Evolutionary conservation across 2,329 filamentous ascomycete genomes (phyloP), one percentile per base, ranked within the genome.

Genomic region (Ophiostoma angusticollis): DNA sequence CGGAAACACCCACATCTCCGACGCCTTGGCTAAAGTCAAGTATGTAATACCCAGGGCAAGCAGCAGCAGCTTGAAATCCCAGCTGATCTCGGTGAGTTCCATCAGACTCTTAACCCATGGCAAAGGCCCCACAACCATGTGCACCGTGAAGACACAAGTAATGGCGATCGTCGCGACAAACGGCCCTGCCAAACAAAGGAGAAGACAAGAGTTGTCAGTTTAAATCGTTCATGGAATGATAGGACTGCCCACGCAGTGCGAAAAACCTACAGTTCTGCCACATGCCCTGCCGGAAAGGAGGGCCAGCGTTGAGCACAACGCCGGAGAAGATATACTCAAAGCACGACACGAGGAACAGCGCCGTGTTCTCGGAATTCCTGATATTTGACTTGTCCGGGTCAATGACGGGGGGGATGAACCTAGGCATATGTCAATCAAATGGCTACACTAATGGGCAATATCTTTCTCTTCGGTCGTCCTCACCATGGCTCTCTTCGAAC

Each of bases 241-340:
- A 21, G 2, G n/a, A 28, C 8, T 13, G 27, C 11, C 27, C 6
- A 13, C 6, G 11, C 27, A 28, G 27, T n/a, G 31, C 30, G 12
- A 39, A 47, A 40, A 18, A 64, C 79, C 61, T 58, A 86, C 83
- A 74, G 54, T 98, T 98, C 43, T 80, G 71, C 14, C 65, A 65
- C 64, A 86, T 84, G 13, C 74, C 72, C 51, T 91, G 82, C 39
- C 91, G 72, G 62, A 94, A 98, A 1, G 91, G 91, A 24, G 74
- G 78, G 1, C 91, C 93, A n/a, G 91, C 84, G 50, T 82, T 93
- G 22, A 98, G 68, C 1, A 96, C 81, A 28, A 96, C 70, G 4
- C 84, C 91, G 0, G 85, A 83, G 17, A 95, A 68, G 27, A 93
- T 93, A 58, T 98, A 98, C 56, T 96, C 87, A 53, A 87, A 96